Evolutionary conservation across 352 stramenopile genomes (phyloP).

Genomic region (Blastocystis sp.): DNA sequence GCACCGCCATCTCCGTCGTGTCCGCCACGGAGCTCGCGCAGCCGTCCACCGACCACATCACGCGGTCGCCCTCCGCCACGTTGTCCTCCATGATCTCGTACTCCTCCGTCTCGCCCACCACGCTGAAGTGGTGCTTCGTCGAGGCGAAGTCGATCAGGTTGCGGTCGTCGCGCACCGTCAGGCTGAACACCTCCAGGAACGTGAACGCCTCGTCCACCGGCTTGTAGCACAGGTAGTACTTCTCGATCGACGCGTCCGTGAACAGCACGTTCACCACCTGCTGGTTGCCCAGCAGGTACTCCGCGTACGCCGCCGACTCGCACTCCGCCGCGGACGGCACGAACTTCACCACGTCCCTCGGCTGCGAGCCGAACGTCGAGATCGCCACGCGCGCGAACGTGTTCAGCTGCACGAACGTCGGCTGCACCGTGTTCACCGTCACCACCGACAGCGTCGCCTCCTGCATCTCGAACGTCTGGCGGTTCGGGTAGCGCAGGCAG

Average conservation of each 20-base stretch:
- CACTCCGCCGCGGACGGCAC: slow-evolving; percentile 16
- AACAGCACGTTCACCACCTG: slow-evolving; percentile 63
- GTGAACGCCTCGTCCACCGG: slow-evolving; percentile 6
- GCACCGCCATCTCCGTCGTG: slow-evolving; percentile 29
- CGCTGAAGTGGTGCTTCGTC: slow-evolving; percentile 26
- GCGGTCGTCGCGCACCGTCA: slow-evolving; percentile 41
- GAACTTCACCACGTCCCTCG: slow-evolving; percentile 17
- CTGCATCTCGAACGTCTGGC: slow-evolving; percentile 11
- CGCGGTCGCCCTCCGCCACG: slow-evolving; percentile 23
- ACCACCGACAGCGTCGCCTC: slow-evolving; percentile 43
- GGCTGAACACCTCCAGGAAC: slow-evolving; percentile 5
- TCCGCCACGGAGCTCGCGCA: neutral
- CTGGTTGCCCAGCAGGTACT: slow-evolving; percentile 58
- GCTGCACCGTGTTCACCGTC: slow-evolving; percentile 24
- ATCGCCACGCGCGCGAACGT: slow-evolving; percentile 13
- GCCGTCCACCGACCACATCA: slow-evolving; percentile 65
- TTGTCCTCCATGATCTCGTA: slow-evolving; percentile 61
- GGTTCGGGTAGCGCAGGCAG: slow-evolving; percentile 50
- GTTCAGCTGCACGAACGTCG: slow-evolving; percentile 39
- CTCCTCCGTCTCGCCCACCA: slow-evolving; percentile 54
- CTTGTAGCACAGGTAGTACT: slow-evolving; percentile 53
- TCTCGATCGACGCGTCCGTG: slow-evolving; percentile 8
- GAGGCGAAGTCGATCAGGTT: slow-evolving; percentile 65
- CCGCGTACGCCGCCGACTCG: slow-evolving; percentile 11
- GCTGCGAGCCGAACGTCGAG: slow-evolving; percentile 19